phyloP scores from a whole-genome alignment of 1,139 yeast species.

The Kurtzmaniella quercitrusa region DNA sequence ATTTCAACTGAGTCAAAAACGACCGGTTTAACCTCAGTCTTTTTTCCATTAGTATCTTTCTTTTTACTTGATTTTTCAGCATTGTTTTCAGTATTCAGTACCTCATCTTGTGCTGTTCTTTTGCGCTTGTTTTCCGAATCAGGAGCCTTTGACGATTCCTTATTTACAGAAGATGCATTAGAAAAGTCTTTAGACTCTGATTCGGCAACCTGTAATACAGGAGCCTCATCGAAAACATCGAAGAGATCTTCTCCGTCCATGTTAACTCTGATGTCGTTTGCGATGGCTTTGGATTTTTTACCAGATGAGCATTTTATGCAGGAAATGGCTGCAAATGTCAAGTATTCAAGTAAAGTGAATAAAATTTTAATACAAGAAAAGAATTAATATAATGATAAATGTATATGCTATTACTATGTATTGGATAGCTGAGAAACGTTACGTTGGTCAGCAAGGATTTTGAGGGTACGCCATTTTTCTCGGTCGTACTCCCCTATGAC shows the following conservation, averaged over 20 bases:
- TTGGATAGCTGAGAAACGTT: not conserved
- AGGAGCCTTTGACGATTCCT: constrained; percentile 5
- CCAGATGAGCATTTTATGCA: not conserved
- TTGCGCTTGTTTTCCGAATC: constrained; percentile 8
- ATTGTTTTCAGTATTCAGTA: constrained; percentile 2
- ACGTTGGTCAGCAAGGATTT: constrained; percentile 20
- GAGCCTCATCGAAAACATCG: constrained; percentile 63
- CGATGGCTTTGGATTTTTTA: not conserved
- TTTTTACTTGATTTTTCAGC: constrained; percentile 9
- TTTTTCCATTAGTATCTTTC: constrained; percentile 16
- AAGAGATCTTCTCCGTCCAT: constrained; percentile 56
- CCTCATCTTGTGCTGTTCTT: constrained; percentile 5
- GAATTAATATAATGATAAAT: no score
- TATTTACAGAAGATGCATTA: not conserved
- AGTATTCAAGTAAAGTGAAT: no score
- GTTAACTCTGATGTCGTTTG: not conserved
- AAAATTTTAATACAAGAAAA: no score
- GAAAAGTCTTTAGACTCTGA: constrained; percentile 10
- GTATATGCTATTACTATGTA: not conserved
- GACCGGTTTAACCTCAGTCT: constrained; percentile 51
- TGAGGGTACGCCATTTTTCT: constrained; percentile 60
- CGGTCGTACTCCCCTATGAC: constrained; percentile 62
- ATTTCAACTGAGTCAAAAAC: constrained; percentile 89
- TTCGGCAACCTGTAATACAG: constrained; percentile 25
- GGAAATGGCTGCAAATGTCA: constrained; percentile 1